phyloP scores from a whole-genome alignment of 75 land plant species.

The Selaginella moellendorffii region DNA sequence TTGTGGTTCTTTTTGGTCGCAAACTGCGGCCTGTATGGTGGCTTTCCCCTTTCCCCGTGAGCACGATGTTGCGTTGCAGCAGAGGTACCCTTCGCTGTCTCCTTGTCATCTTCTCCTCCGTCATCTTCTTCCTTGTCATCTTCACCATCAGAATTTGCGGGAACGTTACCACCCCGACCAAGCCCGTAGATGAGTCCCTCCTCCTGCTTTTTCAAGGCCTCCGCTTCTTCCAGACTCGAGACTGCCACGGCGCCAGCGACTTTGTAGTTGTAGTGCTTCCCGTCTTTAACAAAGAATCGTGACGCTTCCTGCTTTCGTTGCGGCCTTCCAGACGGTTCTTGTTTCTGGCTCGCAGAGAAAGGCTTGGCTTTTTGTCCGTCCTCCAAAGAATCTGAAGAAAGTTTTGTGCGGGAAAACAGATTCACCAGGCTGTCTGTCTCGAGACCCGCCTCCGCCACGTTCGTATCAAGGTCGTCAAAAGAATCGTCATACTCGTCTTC shows the following conservation, averaged over 20 bases:
- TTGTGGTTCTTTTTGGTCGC: constrained; percentile 39
- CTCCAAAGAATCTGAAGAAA: not conserved
- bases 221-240: constrained; percentile 54
- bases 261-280: constrained; percentile 93
- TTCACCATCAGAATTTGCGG: constrained; percentile 13
- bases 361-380: not conserved
- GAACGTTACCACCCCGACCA: constrained; percentile 85
- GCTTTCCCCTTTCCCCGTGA: constrained; percentile 9
- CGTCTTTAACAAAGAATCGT: constrained; percentile 90
- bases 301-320: constrained; percentile 25
- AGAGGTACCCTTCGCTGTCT: constrained; percentile 6
- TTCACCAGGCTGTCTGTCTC: constrained; percentile 44
- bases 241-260: constrained; percentile 81
- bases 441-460: constrained; percentile 36
- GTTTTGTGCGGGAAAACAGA: not conserved
- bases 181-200: constrained; percentile 58
- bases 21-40: too few species aligned
- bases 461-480: constrained; percentile 75
- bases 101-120: constrained; percentile 23
- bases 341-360: constrained; percentile 4
- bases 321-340: not conserved
- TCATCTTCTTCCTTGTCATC: constrained; percentile 11
- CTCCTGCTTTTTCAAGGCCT: constrained; percentile 34
- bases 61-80: constrained; percentile 17
- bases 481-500: constrained; percentile 99